phyloP scores from a whole-genome alignment of 2,329 filamentous ascomycete species.

The Exophiala spinifera region DNA sequence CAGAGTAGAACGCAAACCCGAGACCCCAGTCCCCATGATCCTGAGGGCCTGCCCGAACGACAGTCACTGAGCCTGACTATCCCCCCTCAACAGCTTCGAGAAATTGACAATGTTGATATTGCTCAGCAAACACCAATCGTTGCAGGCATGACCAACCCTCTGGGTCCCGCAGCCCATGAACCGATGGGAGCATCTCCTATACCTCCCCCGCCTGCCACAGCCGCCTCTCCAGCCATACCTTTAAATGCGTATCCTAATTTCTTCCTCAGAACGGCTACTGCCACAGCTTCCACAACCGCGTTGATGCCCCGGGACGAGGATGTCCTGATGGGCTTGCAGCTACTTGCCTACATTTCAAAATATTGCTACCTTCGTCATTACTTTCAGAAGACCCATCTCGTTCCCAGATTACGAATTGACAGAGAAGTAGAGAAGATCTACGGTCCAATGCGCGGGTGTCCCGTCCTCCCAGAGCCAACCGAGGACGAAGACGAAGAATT shows the following conservation, averaged over 20 bases:
- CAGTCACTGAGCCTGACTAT: conserved; percentile 66
- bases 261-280: conserved; percentile 68
- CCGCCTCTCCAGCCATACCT: conserved; percentile 70
- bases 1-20: conserved; percentile 43
- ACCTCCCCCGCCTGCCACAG: conserved; percentile 61
- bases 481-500: conserved; percentile 80
- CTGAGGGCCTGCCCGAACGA: conserved; percentile 10
- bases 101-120: conserved; percentile 89
- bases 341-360: conserved; percentile 96
- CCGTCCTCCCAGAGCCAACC: conserved; percentile 44
- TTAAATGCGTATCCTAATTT: conserved; percentile 74
- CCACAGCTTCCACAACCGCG: conserved; percentile 70
- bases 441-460: conserved; percentile 54
- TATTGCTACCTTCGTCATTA: conserved; percentile 95
- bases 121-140: conserved; percentile 81
- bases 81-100: conserved; percentile 75
- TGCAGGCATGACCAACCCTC: conserved; percentile 74
- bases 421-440: conserved; percentile 79
- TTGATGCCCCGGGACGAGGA: conserved; percentile 97
- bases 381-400: conserved; percentile 91
- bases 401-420: conserved; percentile 86
- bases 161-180: conserved; percentile 64
- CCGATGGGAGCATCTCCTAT: conserved; percentile 71
- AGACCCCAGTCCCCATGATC: conserved; percentile 24
- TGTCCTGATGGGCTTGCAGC: conserved; percentile 94